Base-by-base conservation (phyloP, 129 eudicot species). In the Mikania micrantha region DNA sequence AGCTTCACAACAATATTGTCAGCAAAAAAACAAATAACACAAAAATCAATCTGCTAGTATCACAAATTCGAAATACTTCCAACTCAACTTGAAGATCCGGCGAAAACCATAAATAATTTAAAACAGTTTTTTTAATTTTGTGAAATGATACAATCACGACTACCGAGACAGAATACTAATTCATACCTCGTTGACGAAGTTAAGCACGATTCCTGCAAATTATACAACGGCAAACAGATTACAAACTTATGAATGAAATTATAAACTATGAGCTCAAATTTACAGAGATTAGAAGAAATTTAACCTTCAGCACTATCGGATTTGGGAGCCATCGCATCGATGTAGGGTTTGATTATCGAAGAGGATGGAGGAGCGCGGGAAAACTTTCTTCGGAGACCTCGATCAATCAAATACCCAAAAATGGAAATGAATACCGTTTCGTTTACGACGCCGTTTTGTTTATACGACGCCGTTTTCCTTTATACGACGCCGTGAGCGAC, bases 171-270 rank as follows among this genome's bases (percentile, higher is more conserved):
- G 50, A 9, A 7, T 11, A 6, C 15, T 36, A 16, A 66, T 32
- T 12, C 10, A 8, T 78, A 88, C 98, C 98, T 92, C 98, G 69
- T 92, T 92, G 71, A 92, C 91, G 88, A 83, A 92, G 77, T 92
- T 92, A 79, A 92, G 96, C 52, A 92, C 98, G 82, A 86, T 92
- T 67, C 84, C 98, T 86, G 96, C 67, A 79, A 78, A 72, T 39
- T 24, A 24, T 17, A 66, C 70, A 20, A 48, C 57, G 53, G 60
- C 39, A 12, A 15, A 58, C n/a, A 40, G 17, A 35, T 52, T 63
- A 29, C 12, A 39, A 40, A 38, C 60, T 9, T 15, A 56, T 42
- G 54, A 32, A 64, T 47, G 71, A 58, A 49, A 38, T 20, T 6
- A 31, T 61, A 5, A 65, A 40, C 11, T 54, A 31, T 21, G 10